Base-by-base conservation (phyloP, 495 filamentous ascomycete species). In the Lichenothelia convexa region DNA sequence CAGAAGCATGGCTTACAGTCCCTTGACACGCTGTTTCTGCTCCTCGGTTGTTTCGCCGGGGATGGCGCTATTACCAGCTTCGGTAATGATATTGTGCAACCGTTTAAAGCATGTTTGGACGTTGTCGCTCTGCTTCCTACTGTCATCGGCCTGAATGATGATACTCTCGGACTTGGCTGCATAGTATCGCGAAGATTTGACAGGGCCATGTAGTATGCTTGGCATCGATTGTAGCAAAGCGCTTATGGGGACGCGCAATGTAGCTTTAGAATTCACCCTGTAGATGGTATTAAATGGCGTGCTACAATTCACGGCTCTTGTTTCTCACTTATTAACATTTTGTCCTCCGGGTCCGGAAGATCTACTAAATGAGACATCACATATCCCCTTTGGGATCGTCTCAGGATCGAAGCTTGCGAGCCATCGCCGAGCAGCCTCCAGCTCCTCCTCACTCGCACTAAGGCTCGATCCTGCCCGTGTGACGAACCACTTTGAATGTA, bases 291-390 rank as follows among this genome's bases (percentile, higher is more conserved):
- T 11, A 36, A 16, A 19, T 19, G 9, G 20, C 20, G n/a, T 36
- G 2, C 13, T 18, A 12, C 35, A 38, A 11, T 2, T 1, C 21
- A 11, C n/a, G 1, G n/a, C 12, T 2, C 6, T 19, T 17, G 12
- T 34, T 5, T 63, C 71, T 42, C 62, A 94, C 87, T 93, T 94
- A 57, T 97, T 97, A 30, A 89, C 82, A 59, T 94, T 87, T 50
- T 97, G 89, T 4, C 89, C 89, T 15, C 89, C 89, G 7, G 87
- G 80, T 0, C 89, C 89, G 38, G 81, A 82, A n/a, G 87, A 86
- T 18, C 84, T 68, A 41, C 80, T 81, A 53, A 77, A 94, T 5
- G 64, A 71, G 17, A 87, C 58, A 35, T 73, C 68, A 36, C 76
- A 70, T 32, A 70, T 48, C 31, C 66, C 64, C 36, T 62, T 70